Conservation (phyloP, 1,139 yeast species). For the Hansenula sp. region DNA sequence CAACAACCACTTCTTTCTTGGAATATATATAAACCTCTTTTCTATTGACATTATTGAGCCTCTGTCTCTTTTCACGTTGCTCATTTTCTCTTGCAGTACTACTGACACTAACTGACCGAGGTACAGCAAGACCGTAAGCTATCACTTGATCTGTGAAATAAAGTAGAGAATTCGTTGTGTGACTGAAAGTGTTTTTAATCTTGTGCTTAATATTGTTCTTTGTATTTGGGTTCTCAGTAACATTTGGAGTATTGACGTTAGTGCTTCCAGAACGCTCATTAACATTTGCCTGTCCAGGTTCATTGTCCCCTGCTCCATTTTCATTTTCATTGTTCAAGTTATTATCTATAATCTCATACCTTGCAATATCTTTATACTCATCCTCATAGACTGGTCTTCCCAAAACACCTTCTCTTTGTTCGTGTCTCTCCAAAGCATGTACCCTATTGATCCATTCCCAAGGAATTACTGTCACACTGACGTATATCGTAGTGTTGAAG, state of each 20-base stretch:
- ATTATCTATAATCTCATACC: slow-evolving; percentile 34
- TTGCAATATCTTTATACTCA: slow-evolving; percentile 35
- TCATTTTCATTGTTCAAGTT: neutral
- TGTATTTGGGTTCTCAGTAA: neutral
- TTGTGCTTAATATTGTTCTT: slow-evolving; percentile 2
- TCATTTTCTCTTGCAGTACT: slow-evolving; percentile 14
- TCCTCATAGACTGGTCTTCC: slow-evolving; percentile 80
- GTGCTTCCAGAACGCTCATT: neutral
- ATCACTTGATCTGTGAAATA: slow-evolving; percentile 50
- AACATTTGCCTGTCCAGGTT: neutral
- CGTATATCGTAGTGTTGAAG: slow-evolving; percentile 66
- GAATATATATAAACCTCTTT: slow-evolving; percentile 50
- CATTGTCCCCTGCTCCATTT: slow-evolving; percentile 3
- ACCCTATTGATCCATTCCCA: slow-evolving; percentile 89
- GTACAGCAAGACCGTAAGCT: slow-evolving; percentile 59
- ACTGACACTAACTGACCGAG: slow-evolving; percentile 43
- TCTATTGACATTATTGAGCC: slow-evolving; percentile 15
- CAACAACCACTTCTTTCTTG: slow-evolving; percentile 48
- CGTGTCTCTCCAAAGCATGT: slow-evolving; percentile 53
- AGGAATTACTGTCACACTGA: slow-evolving; percentile 70
- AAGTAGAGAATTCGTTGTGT: slow-evolving; percentile 35
- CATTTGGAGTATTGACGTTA: slow-evolving; percentile 2
- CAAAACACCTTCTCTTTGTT: slow-evolving; percentile 72
- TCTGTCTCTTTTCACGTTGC: slow-evolving; percentile 23
- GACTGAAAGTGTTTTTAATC: slow-evolving; percentile 21